phyloP scores from a whole-genome alignment of 805 yeast genomes.

The Hanseniaspora lindneri region DNA sequence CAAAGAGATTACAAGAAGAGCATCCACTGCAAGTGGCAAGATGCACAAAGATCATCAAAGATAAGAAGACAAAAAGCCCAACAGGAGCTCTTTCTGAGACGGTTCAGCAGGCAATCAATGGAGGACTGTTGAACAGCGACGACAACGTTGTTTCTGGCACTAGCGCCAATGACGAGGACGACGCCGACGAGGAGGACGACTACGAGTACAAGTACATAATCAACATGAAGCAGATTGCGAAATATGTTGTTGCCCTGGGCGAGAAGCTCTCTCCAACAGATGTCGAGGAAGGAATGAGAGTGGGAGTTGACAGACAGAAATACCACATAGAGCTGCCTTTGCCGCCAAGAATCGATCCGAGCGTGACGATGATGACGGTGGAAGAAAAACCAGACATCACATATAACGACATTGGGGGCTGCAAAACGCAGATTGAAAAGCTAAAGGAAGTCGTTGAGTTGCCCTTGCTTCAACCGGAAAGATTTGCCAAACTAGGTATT shows the following conservation, averaged over 20 bases:
- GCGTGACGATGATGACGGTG: constrained; percentile 99
- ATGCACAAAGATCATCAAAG: constrained; percentile 90
- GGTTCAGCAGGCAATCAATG: constrained; percentile 4
- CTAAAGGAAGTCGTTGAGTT: constrained; percentile 91
- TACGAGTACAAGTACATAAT: constrained; percentile 87
- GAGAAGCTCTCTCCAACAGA: constrained; percentile 97
- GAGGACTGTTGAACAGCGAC: constrained; percentile 14
- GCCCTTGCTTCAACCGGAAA: constrained; percentile 87
- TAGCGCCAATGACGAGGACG: constrained; percentile 19
- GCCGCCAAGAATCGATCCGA: constrained; percentile 96
- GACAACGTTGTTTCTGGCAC: constrained; percentile 15
- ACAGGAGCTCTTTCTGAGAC: constrained; percentile 21
- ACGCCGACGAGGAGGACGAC: constrained; percentile 38
- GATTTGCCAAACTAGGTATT: constrained; percentile 91
- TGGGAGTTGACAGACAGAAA: constrained; percentile 94
- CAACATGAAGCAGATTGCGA: constrained; percentile 94
- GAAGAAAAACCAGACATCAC: constrained; percentile 99
- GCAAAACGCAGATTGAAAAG: constrained; percentile 96
- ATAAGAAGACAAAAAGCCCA: constrained; percentile 21
- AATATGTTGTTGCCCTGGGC: constrained; percentile 91
- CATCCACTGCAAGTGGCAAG: constrained; percentile 97
- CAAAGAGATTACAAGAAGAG: constrained; percentile 82
- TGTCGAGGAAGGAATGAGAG: constrained; percentile 98
- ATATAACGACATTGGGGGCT: constrained; percentile 95
- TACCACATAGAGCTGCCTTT: constrained; percentile 93